Percentiles rank a stretch among this genome's conserved stretches.
phyloP scores from a whole-genome alignment of 805 yeast genomes.

The Cyberlindnera samutprakarnensis region DNA sequence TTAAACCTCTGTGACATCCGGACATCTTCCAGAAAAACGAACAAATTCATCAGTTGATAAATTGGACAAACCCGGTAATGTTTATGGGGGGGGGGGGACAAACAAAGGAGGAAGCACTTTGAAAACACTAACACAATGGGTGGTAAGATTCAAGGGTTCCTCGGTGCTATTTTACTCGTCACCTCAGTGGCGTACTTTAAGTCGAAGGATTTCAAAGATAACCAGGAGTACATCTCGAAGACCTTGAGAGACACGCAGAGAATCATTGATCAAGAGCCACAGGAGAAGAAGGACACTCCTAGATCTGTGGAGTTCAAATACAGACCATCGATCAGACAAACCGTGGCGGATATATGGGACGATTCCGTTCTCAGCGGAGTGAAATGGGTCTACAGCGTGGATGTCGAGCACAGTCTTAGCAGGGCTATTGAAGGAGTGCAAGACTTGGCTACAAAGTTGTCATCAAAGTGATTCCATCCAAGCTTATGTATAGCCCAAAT shows the following conservation, averaged over 20 bases:
- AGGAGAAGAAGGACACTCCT: slow-evolving; percentile 30
- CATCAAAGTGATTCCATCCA: no score
- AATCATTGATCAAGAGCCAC: slow-evolving; percentile 41
- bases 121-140: slow-evolving; percentile 30
- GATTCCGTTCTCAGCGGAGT: slow-evolving; percentile 58
- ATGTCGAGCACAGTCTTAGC: slow-evolving; percentile 32
- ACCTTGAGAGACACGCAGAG: slow-evolving; percentile 42
- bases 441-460: slow-evolving; percentile 3
- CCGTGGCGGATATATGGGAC: slow-evolving; percentile 75
- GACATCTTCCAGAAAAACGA: slow-evolving; percentile 3
- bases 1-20: slow-evolving; percentile 4
- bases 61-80: no score
- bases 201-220: slow-evolving; percentile 43
- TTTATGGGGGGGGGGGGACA: no score
- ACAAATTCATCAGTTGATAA: background rate
- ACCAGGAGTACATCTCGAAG: slow-evolving; percentile 37
- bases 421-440: slow-evolving; percentile 8
- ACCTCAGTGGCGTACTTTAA: slow-evolving; percentile 58
- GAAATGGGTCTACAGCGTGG: slow-evolving; percentile 52
- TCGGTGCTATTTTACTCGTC: slow-evolving; percentile 57
- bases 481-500: no score
- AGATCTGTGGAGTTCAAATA: slow-evolving; percentile 37
- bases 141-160: slow-evolving; percentile 45
- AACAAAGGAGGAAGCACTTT: no score
- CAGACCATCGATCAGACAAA: slow-evolving; percentile 44